These are phyloP conservation scores for Fusarium setosum DNA, from an alignment of 2,329 filamentous ascomycete species.

Conservation along the genomic window DNA sequence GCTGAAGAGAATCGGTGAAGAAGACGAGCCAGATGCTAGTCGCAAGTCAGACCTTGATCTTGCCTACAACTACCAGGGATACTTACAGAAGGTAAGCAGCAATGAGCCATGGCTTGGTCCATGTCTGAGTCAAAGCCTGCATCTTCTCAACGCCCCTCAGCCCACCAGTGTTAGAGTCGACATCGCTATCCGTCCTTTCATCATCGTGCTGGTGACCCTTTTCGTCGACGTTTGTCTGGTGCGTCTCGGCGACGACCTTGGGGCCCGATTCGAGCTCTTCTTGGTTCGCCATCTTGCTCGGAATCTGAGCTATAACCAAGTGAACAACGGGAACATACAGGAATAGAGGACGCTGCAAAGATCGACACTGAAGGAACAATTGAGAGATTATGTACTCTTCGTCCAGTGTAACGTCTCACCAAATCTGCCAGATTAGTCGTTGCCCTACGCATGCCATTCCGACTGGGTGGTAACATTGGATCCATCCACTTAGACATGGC, in stretches of 20 bases:
- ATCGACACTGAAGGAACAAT: neutral
- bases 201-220: neutral
- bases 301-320: neutral
- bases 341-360: neutral
- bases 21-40: conserved; percentile 54
- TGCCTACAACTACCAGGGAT: neutral
- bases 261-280: conserved; percentile 5
- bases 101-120: conserved; percentile 50
- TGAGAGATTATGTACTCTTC: neutral
- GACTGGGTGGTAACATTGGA: neutral
- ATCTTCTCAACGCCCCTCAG: conserved; percentile 48
- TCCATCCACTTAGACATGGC: neutral
- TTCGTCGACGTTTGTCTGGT: neutral
- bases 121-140: conserved; percentile 50
- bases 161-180: conserved; percentile 7
- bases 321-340: neutral
- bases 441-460: neutral
- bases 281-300: neutral
- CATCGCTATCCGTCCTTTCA: neutral
- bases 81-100: conserved; percentile 45
- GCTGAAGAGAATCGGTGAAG: conserved; percentile 50
- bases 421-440: neutral
- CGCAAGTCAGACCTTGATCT: neutral
- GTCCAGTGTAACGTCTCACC: conserved; percentile 10
- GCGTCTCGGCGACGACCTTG: neutral